Conservation (phyloP, 78 protist genomes). For the Monosiga brevicollis region DNA sequence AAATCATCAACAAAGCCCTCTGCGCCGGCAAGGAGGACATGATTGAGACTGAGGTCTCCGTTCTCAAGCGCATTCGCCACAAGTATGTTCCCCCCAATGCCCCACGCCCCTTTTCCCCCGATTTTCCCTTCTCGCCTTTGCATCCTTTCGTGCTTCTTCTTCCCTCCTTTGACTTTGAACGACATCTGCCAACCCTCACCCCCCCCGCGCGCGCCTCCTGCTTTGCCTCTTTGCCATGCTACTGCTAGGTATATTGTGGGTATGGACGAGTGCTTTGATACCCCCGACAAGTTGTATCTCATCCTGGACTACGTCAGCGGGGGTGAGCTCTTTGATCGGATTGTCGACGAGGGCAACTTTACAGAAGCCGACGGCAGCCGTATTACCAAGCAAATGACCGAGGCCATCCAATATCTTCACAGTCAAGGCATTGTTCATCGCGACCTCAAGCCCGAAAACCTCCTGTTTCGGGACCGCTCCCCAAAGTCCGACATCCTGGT, state of each 20-base stretch:
- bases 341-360: conserved; percentile 33
- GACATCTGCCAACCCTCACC: too few relatives aligned
- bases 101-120: too few relatives aligned
- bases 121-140: too few relatives aligned
- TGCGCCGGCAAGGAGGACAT: conserved; percentile 21
- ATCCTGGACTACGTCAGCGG: conserved; percentile 30
- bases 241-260: too few relatives aligned
- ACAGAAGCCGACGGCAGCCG: conserved; percentile 33
- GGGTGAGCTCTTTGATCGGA: conserved; percentile 56
- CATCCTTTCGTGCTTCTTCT: too few relatives aligned
- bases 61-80: conserved; percentile 17
- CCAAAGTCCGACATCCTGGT: conserved; percentile 17
- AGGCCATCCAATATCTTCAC: conserved; percentile 48
- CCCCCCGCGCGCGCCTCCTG: too few relatives aligned
- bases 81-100: too few relatives aligned
- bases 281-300: conserved; percentile 17
- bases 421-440: conserved; percentile 44
- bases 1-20: conserved; percentile 15
- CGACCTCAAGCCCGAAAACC: conserved; percentile 67
- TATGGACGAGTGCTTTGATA: conserved; percentile 25
- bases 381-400: conserved; percentile 9
- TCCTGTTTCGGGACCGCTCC: conserved; percentile 5
- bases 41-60: conserved; percentile 22
- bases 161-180: too few relatives aligned
- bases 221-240: too few relatives aligned